Conservation (phyloP, 441 rosid species). For the Capsella rubella region DNA sequence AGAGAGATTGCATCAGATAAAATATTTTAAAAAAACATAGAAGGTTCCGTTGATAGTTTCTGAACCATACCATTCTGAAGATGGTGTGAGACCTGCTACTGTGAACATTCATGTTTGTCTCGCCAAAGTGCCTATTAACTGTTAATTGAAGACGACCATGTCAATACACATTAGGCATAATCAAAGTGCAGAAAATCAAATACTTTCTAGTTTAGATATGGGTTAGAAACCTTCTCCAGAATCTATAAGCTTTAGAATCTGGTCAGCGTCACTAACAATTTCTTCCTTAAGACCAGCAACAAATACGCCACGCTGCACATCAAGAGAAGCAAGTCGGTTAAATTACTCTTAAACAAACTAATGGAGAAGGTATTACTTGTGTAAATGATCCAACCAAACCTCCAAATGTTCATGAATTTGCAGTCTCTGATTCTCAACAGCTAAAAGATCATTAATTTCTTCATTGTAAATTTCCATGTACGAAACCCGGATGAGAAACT, state of each 20-base stretch:
- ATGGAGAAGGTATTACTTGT: not conserved
- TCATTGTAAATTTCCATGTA: conserved; percentile 96
- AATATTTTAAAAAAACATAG: not conserved
- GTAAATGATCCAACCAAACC: conserved; percentile 58
- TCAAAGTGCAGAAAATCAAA: conserved; percentile 13
- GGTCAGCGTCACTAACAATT: conserved; percentile 80
- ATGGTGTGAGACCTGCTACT: conserved; percentile 98
- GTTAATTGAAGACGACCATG: conserved; percentile 19
- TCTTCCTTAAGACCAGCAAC: conserved; percentile 91
- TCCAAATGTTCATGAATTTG: conserved; percentile 93
- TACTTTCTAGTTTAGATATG: conserved; percentile 15
- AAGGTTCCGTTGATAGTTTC: not conserved
- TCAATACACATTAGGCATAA: not conserved
- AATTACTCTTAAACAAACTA: conserved; percentile 7
- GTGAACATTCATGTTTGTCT: conserved; percentile 93
- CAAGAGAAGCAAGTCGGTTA: conserved; percentile 30
- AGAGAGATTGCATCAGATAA: conserved; percentile 18
- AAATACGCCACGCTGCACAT: conserved; percentile 78
- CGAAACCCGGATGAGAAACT: conserved; percentile 88
- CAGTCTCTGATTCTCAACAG: conserved; percentile 79
- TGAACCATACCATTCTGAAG: conserved; percentile 79
- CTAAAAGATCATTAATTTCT: conserved; percentile 88
- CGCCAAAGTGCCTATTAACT: conserved; percentile 94
- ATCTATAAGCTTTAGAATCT: conserved; percentile 78
- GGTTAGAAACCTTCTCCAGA: conserved; percentile 83